A percentile compares a stretch with the other conserved stretches of the same genome.
These are phyloP conservation scores for Sabuloglossum arenarium DNA, from an alignment of 495 filamentous ascomycete species.

Conservation along the genomic window DNA sequence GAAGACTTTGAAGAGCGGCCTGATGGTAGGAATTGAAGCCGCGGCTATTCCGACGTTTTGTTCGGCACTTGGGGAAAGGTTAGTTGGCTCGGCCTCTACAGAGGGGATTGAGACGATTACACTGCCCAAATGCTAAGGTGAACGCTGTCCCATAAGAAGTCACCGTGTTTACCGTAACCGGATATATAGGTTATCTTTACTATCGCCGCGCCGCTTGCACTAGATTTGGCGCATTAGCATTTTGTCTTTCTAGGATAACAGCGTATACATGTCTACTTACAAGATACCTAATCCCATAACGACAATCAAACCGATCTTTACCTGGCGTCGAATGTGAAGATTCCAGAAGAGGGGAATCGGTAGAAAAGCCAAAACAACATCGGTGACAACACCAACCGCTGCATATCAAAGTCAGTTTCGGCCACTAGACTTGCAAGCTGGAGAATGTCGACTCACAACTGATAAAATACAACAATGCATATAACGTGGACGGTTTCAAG, in stretches of 20 bases:
- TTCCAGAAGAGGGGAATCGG: not conserved
- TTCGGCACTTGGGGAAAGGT: not conserved
- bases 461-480: not conserved
- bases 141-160: not conserved
- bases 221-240: not conserved
- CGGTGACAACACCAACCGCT: not conserved
- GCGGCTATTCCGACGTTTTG: not conserved
- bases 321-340: not conserved
- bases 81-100: not conserved
- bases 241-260: not conserved
- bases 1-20: not conserved
- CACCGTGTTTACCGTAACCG: not conserved
- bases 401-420: not conserved
- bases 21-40: not conserved
- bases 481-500: not conserved
- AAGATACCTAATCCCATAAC: not conserved
- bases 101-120: not conserved
- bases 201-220: not conserved
- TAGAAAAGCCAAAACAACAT: not conserved
- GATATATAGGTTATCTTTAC: not conserved
- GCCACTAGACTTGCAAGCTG: not conserved
- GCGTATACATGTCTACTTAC: not conserved
- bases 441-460: not conserved
- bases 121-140: not conserved
- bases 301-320: not conserved